These are phyloP conservation scores for Ceratorhiza oryzae-sativae DNA, from an alignment of 1,284 basidiomycete species.

Conservation along the genomic window DNA sequence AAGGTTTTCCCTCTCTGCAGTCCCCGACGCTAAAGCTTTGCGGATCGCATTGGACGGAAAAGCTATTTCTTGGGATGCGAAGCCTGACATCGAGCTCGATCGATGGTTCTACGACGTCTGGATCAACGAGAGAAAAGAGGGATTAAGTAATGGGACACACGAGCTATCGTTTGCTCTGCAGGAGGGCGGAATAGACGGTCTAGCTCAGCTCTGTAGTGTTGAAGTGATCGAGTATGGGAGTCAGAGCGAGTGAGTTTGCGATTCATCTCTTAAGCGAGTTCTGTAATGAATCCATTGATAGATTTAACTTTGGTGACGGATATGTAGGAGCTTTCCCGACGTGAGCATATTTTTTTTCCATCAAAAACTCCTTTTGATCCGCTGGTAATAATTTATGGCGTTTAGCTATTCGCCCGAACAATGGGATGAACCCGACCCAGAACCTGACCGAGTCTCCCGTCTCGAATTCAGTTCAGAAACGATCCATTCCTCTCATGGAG, in stretches of 20 bases:
- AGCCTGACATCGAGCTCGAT: constrained; percentile 64
- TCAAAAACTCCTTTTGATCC: background rate
- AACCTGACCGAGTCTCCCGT: constrained; percentile 47
- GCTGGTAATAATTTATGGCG: background rate
- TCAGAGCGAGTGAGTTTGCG: constrained; percentile 64
- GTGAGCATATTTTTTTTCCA: constrained; percentile 52
- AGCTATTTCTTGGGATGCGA: constrained; percentile 66
- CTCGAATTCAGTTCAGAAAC: background rate
- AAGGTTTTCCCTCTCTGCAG: constrained; percentile 76
- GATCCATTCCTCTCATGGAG: background rate
- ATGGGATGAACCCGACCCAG: constrained; percentile 45
- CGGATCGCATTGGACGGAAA: constrained; percentile 66
- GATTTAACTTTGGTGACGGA: constrained; percentile 67
- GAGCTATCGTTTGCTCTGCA: constrained; percentile 65
- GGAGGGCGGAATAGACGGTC: constrained; percentile 59
- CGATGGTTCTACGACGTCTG: constrained; percentile 75
- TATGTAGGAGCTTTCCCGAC: constrained; percentile 80
- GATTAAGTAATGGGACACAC: constrained; percentile 60
- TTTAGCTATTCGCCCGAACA: constrained; percentile 41
- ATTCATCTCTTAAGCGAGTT: too few relatives aligned
- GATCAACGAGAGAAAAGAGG: constrained; percentile 45
- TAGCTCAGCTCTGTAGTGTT: constrained; percentile 75
- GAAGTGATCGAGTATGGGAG: constrained; percentile 81
- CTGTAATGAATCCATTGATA: constrained; percentile 52
- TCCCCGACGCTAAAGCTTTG: constrained; percentile 67